Evolutionary conservation across 139 green algal species (phyloP).

Genomic region (Chlamydomonas sp.): DNA sequence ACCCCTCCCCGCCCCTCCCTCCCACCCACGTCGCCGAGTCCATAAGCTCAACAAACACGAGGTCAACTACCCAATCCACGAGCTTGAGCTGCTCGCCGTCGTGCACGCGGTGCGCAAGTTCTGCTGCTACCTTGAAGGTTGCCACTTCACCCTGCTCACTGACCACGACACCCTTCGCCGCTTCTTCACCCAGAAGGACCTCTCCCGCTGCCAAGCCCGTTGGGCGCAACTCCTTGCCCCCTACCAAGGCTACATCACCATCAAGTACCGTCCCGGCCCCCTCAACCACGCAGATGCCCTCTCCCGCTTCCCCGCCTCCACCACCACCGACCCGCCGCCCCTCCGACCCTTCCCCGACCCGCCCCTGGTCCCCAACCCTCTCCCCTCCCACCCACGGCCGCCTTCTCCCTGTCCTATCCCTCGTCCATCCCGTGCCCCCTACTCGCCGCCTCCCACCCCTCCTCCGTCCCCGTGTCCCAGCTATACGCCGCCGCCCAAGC

Average conservation of each 20-base stretch:
- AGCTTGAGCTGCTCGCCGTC: conserved; percentile 61
- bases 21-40: too few relatives aligned
- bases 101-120: conserved; percentile 45
- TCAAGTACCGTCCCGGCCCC: conserved; percentile 45
- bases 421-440: background rate
- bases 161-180: conserved; percentile 52
- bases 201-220: conserved; percentile 45
- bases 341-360: background rate
- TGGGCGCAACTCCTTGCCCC: conserved; percentile 48
- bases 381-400: background rate
- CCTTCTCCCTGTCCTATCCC: background rate
- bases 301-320: conserved; percentile 19
- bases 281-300: conserved; percentile 53
- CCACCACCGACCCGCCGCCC: background rate
- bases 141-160: conserved; percentile 44
- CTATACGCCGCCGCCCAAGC: background rate
- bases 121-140: conserved; percentile 53
- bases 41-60: conserved; percentile 45
- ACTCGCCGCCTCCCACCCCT: background rate
- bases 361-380: background rate
- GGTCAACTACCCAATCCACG: conserved; percentile 53
- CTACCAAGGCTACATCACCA: conserved; percentile 39
- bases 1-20: conserved; percentile 15
- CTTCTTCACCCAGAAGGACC: conserved; percentile 44
- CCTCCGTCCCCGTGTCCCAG: too few relatives aligned